A percentile compares a stretch with the other conserved stretches of the same genome.
Evolutionary conservation across 1,139 yeast species (phyloP).

Genomic region (Pneumocystis oryctolagi): DNA sequence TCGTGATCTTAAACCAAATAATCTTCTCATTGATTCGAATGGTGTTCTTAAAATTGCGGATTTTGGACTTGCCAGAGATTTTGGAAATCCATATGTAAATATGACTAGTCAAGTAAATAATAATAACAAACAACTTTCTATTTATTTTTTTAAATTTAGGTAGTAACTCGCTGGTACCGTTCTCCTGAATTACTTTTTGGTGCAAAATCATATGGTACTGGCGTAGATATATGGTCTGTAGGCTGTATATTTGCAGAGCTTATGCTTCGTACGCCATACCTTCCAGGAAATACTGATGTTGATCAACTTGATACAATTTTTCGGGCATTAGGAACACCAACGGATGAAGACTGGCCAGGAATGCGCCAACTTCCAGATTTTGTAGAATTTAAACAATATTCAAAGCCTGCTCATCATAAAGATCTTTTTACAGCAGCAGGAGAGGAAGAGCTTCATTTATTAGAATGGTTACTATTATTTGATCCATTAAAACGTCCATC

Average conservation of each 20-base stretch:
- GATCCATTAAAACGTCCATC: conserved; percentile 11
- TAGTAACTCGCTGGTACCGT: conserved; percentile 94
- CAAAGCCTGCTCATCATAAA: conserved; percentile 12
- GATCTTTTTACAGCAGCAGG: conserved; percentile 12
- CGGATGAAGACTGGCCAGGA: conserved; percentile 84
- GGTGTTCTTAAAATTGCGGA: conserved; percentile 83
- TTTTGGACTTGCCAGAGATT: conserved; percentile 2
- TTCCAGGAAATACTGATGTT: conserved; percentile 80
- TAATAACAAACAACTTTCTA: neutral
- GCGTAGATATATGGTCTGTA: conserved; percentile 86
- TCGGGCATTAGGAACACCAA: conserved; percentile 90
- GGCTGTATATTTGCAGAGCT: conserved; percentile 93
- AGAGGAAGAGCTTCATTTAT: conserved; percentile 4
- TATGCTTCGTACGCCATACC: conserved; percentile 85
- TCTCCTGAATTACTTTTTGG: conserved; percentile 90
- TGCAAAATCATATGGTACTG: conserved; percentile 86
- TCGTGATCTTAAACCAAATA: conserved; percentile 92
- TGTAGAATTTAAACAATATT: conserved; percentile 4
- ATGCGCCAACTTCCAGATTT: conserved; percentile 67
- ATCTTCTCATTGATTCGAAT: conserved; percentile 80
- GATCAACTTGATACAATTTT: conserved; percentile 87
- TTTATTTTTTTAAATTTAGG: conserved; percentile 89
- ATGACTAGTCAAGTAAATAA: neutral
- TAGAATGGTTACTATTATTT: conserved; percentile 7
- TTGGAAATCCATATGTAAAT: neutral